Evolutionary conservation across 2,329 filamentous ascomycete genomes (phyloP).

Genomic region (Epichloe scottii): DNA sequence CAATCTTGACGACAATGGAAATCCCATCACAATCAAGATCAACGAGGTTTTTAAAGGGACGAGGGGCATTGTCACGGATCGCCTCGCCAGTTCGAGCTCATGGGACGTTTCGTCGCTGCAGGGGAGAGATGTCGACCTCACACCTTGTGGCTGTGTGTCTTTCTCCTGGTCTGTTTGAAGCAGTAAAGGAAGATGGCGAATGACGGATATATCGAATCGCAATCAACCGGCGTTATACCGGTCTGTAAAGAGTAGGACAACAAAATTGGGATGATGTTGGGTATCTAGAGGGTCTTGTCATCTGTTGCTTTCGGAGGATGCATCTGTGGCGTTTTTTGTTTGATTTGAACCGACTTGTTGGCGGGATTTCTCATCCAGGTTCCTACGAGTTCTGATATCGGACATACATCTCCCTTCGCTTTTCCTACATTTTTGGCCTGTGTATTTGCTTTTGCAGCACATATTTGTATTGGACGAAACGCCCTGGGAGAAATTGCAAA

Average conservation of each 20-base stretch:
- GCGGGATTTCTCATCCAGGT: background rate
- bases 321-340: background rate
- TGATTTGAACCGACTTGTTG: background rate
- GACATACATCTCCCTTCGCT: background rate
- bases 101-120: slow-evolving; percentile 1
- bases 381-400: background rate
- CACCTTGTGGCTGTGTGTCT: slow-evolving; percentile 4
- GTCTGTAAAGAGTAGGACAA: background rate
- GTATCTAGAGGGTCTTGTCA: background rate
- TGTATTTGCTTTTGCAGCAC: background rate
- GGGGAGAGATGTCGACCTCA: slow-evolving; percentile 3
- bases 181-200: background rate
- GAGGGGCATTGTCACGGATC: background rate
- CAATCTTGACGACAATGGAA: slow-evolving; percentile 20
- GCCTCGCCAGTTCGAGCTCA: slow-evolving; percentile 3
- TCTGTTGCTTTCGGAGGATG: background rate
- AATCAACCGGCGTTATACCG: background rate
- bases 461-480: background rate
- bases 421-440: background rate
- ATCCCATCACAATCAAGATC: slow-evolving; percentile 31
- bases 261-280: background rate
- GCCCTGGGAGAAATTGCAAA: background rate
- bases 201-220: background rate
- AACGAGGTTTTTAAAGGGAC: slow-evolving; percentile 19
- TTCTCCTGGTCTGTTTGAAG: slow-evolving; percentile 5